phyloP scores from a whole-genome alignment of 495 filamentous ascomycete species.

The Clohesyomyces aquaticus region DNA sequence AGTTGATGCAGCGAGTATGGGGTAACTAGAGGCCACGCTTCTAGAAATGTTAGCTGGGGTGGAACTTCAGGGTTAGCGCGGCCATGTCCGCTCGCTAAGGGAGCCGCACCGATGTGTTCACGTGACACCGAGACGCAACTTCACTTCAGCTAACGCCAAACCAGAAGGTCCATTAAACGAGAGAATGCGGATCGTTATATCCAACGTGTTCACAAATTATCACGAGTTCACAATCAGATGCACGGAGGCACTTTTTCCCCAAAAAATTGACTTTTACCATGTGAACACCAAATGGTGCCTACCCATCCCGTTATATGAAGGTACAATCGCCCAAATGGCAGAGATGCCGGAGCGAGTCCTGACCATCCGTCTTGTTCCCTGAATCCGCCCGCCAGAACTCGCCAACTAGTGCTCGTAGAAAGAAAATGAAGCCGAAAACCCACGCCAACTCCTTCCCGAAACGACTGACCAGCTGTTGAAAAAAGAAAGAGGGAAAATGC shows the following conservation, averaged over 20 bases:
- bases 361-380: constrained; percentile 4
- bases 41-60: constrained; percentile 36
- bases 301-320: constrained; percentile 15
- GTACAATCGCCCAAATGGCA: constrained; percentile 28
- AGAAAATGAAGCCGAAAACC: not conserved
- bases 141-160: not conserved
- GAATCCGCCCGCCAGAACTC: constrained; percentile 12
- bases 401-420: constrained; percentile 1
- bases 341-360: constrained; percentile 20
- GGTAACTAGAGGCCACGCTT: constrained; percentile 36
- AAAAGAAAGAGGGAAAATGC: constrained; percentile 6
- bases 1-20: constrained; percentile 9
- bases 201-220: not conserved
- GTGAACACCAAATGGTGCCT: constrained; percentile 24
- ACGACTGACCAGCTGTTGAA: constrained; percentile 1
- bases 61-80: constrained; percentile 27
- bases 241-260: not conserved
- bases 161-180: not conserved
- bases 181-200: no score
- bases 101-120: not conserved
- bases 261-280: constrained; percentile 35
- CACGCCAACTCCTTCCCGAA: constrained; percentile 2
- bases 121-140: not conserved
- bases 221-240: not conserved
- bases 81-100: constrained; percentile 14